Conservation (phyloP, 2,329 filamentous ascomycete species). For the Fusarium udum region DNA sequence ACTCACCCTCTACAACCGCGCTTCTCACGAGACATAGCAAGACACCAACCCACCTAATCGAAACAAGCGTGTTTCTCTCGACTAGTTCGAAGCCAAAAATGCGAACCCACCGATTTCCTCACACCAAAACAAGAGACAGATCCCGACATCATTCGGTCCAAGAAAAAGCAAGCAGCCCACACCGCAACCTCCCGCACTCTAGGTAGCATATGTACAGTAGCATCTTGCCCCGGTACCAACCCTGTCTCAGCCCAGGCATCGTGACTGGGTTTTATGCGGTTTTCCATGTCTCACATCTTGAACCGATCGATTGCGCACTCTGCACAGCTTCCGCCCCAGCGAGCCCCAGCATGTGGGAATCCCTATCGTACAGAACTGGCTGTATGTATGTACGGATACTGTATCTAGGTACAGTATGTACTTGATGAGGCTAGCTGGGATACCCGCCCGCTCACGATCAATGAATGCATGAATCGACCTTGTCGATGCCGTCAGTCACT, state of each 20-base stretch:
- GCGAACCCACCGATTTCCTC: conserved; percentile 22
- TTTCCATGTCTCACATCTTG: conserved; percentile 39
- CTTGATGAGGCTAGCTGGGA: conserved; percentile 17
- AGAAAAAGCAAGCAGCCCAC: conserved; percentile 33
- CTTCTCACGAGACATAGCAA: conserved; percentile 35
- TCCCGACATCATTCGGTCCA: conserved; percentile 35
- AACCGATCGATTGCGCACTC: conserved; percentile 41
- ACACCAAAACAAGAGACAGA: conserved; percentile 11
- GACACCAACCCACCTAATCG: conserved; percentile 32
- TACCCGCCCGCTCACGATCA: not conserved
- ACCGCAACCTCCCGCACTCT: conserved; percentile 30
- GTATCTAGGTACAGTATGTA: not conserved
- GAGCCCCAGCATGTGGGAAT: conserved; percentile 18
- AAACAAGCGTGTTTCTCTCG: conserved; percentile 31
- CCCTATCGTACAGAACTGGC: conserved; percentile 1
- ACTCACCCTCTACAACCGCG: conserved; percentile 23
- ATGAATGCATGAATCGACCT: not conserved
- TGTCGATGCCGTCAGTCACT: conserved; percentile 28
- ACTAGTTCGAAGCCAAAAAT: conserved; percentile 37
- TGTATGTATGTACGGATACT: not conserved
- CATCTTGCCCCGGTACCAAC: conserved; percentile 9
- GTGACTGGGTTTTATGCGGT: conserved; percentile 39
- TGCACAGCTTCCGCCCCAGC: conserved; percentile 25
- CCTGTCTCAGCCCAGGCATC: conserved; percentile 32
- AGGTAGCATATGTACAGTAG: conserved; percentile 1